Conservation (phyloP, 441 rosid species). For the Flueggea neowawraea region DNA sequence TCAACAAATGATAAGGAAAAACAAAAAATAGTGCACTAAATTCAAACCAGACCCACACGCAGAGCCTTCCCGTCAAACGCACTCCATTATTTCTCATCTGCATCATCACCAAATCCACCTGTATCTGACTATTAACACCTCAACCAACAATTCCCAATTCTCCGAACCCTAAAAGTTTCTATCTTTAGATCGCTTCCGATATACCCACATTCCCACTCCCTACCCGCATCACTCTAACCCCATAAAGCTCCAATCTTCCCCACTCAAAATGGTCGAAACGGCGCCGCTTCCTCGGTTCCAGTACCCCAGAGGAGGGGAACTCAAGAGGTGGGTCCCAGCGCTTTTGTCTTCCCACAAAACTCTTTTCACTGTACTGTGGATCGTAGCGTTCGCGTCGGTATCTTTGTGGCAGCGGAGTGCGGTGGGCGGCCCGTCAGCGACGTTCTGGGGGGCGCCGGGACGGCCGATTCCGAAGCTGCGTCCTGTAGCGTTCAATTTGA, state of each 20-base stretch:
- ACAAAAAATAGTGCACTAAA: neutral
- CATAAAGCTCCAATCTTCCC: conserved; percentile 4
- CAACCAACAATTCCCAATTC: conserved; percentile 8
- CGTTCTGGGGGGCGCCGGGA: conserved; percentile 34
- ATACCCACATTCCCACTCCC: neutral
- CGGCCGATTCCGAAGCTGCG: conserved; percentile 55
- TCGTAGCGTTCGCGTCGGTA: conserved; percentile 73
- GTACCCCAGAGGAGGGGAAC: conserved; percentile 42
- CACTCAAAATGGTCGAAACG: conserved; percentile 52
- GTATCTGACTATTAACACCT: conserved; percentile 24
- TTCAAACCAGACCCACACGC: too few species aligned
- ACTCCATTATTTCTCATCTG: conserved; percentile 10
- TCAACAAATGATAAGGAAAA: neutral
- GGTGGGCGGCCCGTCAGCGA: conserved; percentile 33
- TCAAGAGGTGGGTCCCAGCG: conserved; percentile 55
- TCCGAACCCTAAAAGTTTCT: neutral
- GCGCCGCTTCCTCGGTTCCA: conserved; percentile 40
- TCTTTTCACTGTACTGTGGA: conserved; percentile 73
- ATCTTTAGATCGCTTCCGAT: conserved; percentile 11
- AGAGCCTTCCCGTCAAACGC: conserved; percentile 20
- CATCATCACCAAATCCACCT: neutral
- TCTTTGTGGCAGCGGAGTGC: conserved; percentile 73
- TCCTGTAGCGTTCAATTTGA: conserved; percentile 67
- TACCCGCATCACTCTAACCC: neutral
- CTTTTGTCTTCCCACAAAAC: conserved; percentile 67